These are phyloP conservation scores for Calonectria honghensis DNA, from an alignment of 2,329 filamentous ascomycete genomes.

Conservation along the genomic window DNA sequence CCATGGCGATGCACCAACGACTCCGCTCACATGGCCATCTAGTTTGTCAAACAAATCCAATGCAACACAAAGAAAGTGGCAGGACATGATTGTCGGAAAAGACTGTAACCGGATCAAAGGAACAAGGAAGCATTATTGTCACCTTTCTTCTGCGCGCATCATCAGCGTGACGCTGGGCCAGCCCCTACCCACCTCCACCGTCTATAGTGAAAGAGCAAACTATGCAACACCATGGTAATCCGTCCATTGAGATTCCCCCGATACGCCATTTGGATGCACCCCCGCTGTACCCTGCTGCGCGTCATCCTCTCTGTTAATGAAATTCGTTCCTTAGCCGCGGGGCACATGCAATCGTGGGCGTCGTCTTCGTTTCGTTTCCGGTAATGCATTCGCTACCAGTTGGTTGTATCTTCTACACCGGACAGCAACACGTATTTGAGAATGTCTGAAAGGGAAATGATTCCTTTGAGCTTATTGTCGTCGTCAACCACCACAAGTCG, in stretches of 20 bases:
- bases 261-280: slow-evolving; percentile 55
- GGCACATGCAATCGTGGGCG: slow-evolving; percentile 51
- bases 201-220: slow-evolving; percentile 50
- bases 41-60: slow-evolving; percentile 8
- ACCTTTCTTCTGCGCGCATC: slow-evolving; percentile 41
- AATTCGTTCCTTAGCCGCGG: slow-evolving; percentile 40
- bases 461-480: slow-evolving; percentile 87
- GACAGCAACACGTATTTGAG: slow-evolving; percentile 93
- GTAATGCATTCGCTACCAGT: slow-evolving; percentile 45
- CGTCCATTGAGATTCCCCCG: slow-evolving; percentile 45
- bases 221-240: slow-evolving; percentile 52
- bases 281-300: slow-evolving; percentile 37
- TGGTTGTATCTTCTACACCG: slow-evolving; percentile 76
- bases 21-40: slow-evolving; percentile 17
- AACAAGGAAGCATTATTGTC: slow-evolving; percentile 37
- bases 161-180: slow-evolving; percentile 38
- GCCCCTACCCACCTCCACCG: slow-evolving; percentile 36
- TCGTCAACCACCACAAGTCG: slow-evolving; percentile 95
- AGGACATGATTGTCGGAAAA: slow-evolving; percentile 8
- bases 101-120: slow-evolving; percentile 27
- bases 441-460: slow-evolving; percentile 96
- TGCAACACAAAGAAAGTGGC: slow-evolving; percentile 5
- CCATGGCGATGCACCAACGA: slow-evolving; percentile 8
- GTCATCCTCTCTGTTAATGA: slow-evolving; percentile 33
- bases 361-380: slow-evolving; percentile 41